These are phyloP conservation scores for Chrysoporthe deuterocubensis DNA, from an alignment of 2,329 filamentous ascomycete species.

Conservation along the genomic window DNA sequence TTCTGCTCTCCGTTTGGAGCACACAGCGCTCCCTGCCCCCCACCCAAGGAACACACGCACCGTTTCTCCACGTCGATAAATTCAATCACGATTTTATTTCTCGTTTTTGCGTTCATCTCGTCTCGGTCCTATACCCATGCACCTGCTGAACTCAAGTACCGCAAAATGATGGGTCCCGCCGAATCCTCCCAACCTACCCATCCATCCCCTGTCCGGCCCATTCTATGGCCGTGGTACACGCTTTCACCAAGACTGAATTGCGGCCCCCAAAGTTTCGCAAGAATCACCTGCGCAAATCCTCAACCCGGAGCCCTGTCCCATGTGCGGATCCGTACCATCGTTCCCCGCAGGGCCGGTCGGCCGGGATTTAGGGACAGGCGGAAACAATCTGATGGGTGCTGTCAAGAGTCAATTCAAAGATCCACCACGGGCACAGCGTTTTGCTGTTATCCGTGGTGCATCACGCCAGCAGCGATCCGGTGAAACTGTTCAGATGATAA, in stretches of 20 bases:
- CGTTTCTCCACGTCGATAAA: too few relatives aligned
- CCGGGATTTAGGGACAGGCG: not conserved
- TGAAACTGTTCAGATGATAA: not conserved
- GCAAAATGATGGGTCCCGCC: not conserved
- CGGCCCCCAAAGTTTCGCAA: not conserved
- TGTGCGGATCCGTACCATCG: slow-evolving; percentile 1
- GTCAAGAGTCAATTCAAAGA: too few relatives aligned
- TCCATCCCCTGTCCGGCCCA: not conserved
- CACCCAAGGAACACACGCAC: too few relatives aligned
- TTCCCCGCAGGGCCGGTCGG: not conserved
- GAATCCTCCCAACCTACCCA: not conserved
- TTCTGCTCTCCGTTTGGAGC: too few relatives aligned
- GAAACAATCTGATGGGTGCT: not conserved
- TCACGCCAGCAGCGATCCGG: not conserved
- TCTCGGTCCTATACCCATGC: too few relatives aligned
- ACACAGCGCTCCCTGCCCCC: too few relatives aligned
- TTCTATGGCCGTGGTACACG: not conserved
- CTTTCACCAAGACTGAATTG: not conserved
- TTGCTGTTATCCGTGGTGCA: not conserved
- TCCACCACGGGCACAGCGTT: not conserved
- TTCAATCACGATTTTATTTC: not conserved
- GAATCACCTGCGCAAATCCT: not conserved
- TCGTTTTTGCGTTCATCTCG: not conserved
- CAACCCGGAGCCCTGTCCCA: not conserved
- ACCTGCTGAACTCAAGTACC: too few relatives aligned